Base-by-base conservation (phyloP, 2,329 filamentous ascomycete species). In the Epicoccum sorghinum region DNA sequence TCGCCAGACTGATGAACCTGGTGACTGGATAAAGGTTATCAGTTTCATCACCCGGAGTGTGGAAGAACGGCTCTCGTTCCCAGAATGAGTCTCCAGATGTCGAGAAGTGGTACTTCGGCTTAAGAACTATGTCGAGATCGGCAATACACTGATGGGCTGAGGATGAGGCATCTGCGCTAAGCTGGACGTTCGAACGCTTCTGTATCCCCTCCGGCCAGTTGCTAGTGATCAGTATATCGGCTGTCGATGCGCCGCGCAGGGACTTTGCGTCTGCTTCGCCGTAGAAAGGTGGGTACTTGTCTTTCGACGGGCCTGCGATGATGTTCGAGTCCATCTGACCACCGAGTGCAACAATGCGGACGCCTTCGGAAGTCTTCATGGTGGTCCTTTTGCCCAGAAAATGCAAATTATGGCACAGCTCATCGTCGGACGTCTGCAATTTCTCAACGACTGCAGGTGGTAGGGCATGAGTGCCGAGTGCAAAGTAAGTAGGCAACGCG, bases 31-130 rank as follows among this genome's bases (percentile, higher is more conserved):
- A 82, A 22, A 80, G 76, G 52, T 87, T 81, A 8, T 78, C 75
- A 35, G 82, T 70, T 14, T 73, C 72, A 22, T 73, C 80, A 30
- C 76, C 79, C 4, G 83, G 80, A 22, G 77, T 60, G 70, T 96
- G 88, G 68, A 95, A 87, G 78, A 97, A 99, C 0, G 93, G 91
- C 74, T 98, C 95, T 51, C 95, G 87, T 77, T 99, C 93, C 72
- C 88, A 98, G 75, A 90, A 93, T 65, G 87, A 87, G 6, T 81
- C 76, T 1, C 85, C 82, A 0, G 90, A 90, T 3, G 84, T 80
- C 1, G 90, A 86, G 67, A 98, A 87, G 73, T 98, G 93, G 69
- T 99, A 99, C 25, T 90, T 87, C n/a, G 95, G 95, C 72, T 92
- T 95, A 18, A 99, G 76, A 0, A 85, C 77, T 3, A 87, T 82